Percentiles rank a stretch among this genome's conserved stretches.
Evolutionary conservation across 768 basidiomycete genomes (phyloP).

Genomic region (Trametes maxima): DNA sequence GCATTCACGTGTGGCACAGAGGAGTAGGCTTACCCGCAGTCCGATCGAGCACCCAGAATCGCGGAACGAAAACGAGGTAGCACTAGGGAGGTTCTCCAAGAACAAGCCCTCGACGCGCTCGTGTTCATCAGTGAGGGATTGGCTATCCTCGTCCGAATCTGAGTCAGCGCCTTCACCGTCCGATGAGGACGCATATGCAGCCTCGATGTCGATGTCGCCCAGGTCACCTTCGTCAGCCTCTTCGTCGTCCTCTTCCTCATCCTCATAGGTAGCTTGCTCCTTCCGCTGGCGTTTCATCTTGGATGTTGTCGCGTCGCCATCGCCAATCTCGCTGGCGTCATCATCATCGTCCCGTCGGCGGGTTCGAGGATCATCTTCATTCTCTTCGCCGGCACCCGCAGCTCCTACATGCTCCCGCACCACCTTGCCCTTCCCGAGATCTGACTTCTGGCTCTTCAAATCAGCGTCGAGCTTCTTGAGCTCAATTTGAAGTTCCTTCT

Average conservation of each 20-base stretch:
- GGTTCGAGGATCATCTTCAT: constrained; percentile 45
- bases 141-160: constrained; percentile 34
- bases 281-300: constrained; percentile 73
- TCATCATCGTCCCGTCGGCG: constrained; percentile 53
- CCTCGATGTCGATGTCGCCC: constrained; percentile 63
- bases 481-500: constrained; percentile 84
- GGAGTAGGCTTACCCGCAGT: constrained; percentile 65
- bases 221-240: constrained; percentile 52
- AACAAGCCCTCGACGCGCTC: constrained; percentile 53
- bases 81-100: constrained; percentile 58
- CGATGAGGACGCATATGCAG: constrained; percentile 51
- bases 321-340: constrained; percentile 75
- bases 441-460: constrained; percentile 73
- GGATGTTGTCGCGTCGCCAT: constrained; percentile 79
- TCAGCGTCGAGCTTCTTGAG: constrained; percentile 85
- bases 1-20: neutral
- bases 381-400: constrained; percentile 54
- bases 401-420: constrained; percentile 44
- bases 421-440: constrained; percentile 80
- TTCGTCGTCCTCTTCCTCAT: constrained; percentile 63
- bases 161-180: constrained; percentile 41
- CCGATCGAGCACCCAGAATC: constrained; percentile 71
- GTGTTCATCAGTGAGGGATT: constrained; percentile 42
- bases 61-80: constrained; percentile 74
- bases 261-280: constrained; percentile 77